Base-by-base conservation (phyloP, 306 rosid genomes). In the Cucurbita maxima region DNA sequence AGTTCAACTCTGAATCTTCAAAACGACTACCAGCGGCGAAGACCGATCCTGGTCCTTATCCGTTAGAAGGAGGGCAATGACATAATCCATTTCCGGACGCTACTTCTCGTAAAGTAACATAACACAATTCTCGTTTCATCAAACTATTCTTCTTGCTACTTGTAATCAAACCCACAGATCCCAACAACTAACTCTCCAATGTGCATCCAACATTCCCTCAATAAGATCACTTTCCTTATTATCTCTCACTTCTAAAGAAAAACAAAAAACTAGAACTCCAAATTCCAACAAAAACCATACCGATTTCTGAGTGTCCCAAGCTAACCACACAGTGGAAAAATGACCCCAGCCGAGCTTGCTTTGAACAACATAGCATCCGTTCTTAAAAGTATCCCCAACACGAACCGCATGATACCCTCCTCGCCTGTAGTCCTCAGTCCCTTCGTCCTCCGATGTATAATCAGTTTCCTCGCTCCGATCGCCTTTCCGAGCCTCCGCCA, bases 341-440 rank as follows among this genome's bases (percentile, higher is more conserved):
- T 82, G 85, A 9, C 85, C 85, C 85, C 85, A 82, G 6, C 85
- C 85, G 14, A 82, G 85, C 76, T 82, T 82, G 76, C 76, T 66
- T 75, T 82, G 85, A 10, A 79, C 85, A 34, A 82, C 81, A 59
- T 79, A 82, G 78, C 80, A 76, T 5, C 83, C 85, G 44, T 79
- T 82, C 60, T 79, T 82, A 64, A 82, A 82, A 7, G 85, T 50
- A 41, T 82, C 83, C n/a, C 85, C 85, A 76, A 76, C 44, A 66
- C 75, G 72, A 15, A 82, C 82, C 20, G 83, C 76, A 7, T 82
- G 85, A 79, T 82, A 82, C 10, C 85, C 85, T 58, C 85, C 85
- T 66, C 78, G 76, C 78, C 77, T 58, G 67, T 82, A 82, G 64
- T 79, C 85, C 41, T 79, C 85, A 6, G 79, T 76, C 19, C 85